Conservation (phyloP, 306 rosid species). For the Cucumis sativus region Cucumber_9930_V3 NC_026655.2:26023001-26023500, state of each 20-base stretch:
- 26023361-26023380: neutral
- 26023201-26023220: neutral
- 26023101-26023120: neutral
- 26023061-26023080: neutral
- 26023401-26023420: neutral
- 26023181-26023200: neutral
- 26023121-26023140: neutral
- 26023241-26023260: neutral
- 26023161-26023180: neutral
- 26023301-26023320: neutral
- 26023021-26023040: neutral
- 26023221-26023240: neutral
- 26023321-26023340: neutral
- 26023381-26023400: neutral
- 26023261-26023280: neutral
- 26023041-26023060: neutral
- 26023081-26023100: neutral
- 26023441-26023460: neutral
- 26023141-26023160: neutral
- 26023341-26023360: neutral
- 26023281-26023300: neutral
- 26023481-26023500: neutral
- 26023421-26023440: neutral
- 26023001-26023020: constrained; percentile 12
- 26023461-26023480: neutral